Evolutionary conservation across 805 yeast species (phyloP), one percentile per base, ranked within the genome.

Genomic region (Cyberlindnera japonica): DNA sequence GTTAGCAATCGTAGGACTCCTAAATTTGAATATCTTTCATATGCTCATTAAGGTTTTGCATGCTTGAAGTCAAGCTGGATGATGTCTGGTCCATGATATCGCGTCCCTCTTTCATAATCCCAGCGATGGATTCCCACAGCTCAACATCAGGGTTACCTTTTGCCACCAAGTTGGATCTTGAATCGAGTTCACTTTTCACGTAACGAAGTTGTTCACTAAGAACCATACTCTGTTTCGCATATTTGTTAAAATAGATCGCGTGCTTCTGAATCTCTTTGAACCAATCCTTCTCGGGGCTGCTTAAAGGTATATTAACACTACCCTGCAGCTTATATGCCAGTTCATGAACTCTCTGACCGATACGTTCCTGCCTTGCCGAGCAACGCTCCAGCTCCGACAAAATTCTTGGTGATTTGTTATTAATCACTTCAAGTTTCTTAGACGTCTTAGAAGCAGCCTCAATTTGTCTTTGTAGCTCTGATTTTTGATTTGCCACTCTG

Each of bases 231-330:
- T 49, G 53, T 14, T 53, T 51, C 1, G 64, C 63, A 24, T 56
- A 53, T 9, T 48, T 47, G 47, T 66, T 66, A 51, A 66, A 63
- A 11, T 48, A 43, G 3, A 52, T 23, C 0, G 62, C 61, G 19
- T 60, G 61, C 11, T 45, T 50, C 32, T 58, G 62, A 8, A 75
- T 57, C 48, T 72, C 77, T 23, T 55, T 60, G 41, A 70, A 63
- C 78, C 79, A 76, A 19, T 48, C 55, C 38, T 59, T 57, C 50
- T 76, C 81, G 10, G 64, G 54, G 4, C 55, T 56, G 36, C 68
- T 63, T 23, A 74, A 49, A 1, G 69, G 63, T 13, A 57, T 38
- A 6, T 63, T 58, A 30, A 37, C 44, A 46, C 43, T 22, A 33
- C 36, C 23, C 47, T 51, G 25, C 5, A 71, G 36, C 10, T 45